phyloP scores from a whole-genome alignment of 192 early-diverging fungal species.

The Coemansia sp. region DNA sequence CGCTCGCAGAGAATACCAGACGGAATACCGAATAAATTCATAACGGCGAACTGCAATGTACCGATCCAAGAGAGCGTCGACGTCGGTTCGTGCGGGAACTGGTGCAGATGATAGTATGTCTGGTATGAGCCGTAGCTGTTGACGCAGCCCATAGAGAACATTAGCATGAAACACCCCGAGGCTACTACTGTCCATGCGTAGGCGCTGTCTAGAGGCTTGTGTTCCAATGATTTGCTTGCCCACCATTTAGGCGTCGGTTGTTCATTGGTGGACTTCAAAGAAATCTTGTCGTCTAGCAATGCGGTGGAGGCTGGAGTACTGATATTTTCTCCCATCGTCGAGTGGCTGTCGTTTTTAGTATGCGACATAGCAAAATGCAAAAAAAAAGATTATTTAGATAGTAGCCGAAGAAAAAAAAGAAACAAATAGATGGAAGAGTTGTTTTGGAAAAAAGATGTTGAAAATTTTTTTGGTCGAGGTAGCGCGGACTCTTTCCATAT shows the following conservation, averaged over 20 bases:
- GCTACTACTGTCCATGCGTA: slow-evolving; percentile 61
- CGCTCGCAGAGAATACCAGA: slow-evolving; percentile 59
- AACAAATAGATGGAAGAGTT: not conserved
- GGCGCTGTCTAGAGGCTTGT: slow-evolving; percentile 31
- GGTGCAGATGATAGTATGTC: slow-evolving; percentile 40
- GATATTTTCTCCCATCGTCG: not conserved
- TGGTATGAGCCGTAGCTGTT: slow-evolving; percentile 62
- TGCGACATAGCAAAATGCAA: slow-evolving; percentile 12
- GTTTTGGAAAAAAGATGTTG: not conserved
- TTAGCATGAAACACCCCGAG: slow-evolving; percentile 56
- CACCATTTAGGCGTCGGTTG: slow-evolving; percentile 21
- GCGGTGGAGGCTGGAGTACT: not conserved
- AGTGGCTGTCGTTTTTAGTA: slow-evolving; percentile 2
- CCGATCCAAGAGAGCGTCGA: slow-evolving; percentile 60
- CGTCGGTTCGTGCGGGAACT: slow-evolving; percentile 44
- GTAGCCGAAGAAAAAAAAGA: not conserved
- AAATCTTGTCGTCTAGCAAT: not conserved
- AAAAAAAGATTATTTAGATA: not conserved
- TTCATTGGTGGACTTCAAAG: not conserved
- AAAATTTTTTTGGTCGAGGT: not conserved
- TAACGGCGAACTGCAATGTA: slow-evolving; percentile 56
- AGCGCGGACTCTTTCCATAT: not conserved
- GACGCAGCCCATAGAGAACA: slow-evolving; percentile 59
- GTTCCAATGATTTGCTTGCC: slow-evolving; percentile 44
- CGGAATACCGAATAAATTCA: slow-evolving; percentile 53